These are phyloP conservation scores for Astragalus glycyphyllos DNA, from an alignment of 306 rosid genomes.

Conservation along the genomic window DNA sequence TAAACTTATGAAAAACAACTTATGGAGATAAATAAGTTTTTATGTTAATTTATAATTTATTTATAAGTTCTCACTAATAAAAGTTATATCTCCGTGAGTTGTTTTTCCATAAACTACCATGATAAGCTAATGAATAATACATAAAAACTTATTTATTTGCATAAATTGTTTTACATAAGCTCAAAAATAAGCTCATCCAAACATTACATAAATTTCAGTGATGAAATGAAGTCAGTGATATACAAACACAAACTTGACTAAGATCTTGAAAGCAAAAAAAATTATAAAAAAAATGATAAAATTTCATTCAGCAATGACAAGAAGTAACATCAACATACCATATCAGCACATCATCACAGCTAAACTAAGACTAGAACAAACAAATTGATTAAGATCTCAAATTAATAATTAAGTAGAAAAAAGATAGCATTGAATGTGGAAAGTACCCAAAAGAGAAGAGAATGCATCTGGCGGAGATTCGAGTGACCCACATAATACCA, in stretches of 20 bases:
- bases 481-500: constrained; percentile 82
- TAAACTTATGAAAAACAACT: too few species aligned
- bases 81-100: too few species aligned
- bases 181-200: too few species aligned
- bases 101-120: too few species aligned
- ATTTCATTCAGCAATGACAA: background rate
- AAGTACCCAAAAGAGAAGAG: constrained; percentile 89
- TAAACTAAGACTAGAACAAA: background rate
- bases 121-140: too few species aligned
- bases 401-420: background rate
- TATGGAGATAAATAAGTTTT: too few species aligned
- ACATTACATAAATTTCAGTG: background rate
- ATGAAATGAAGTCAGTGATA: background rate
- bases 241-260: background rate
- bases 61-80: too few species aligned
- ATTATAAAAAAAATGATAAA: background rate
- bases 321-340: background rate
- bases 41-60: too few species aligned
- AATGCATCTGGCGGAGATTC: constrained; percentile 72
- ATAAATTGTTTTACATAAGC: too few species aligned
- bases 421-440: background rate
- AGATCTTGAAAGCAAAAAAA: constrained; percentile 19
- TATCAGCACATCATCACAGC: constrained; percentile 1
- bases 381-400: background rate
- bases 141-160: too few species aligned